These are phyloP conservation scores for Gossypium trilobum DNA, from an alignment of 441 rosid species.

Conservation along the genomic window DNA sequence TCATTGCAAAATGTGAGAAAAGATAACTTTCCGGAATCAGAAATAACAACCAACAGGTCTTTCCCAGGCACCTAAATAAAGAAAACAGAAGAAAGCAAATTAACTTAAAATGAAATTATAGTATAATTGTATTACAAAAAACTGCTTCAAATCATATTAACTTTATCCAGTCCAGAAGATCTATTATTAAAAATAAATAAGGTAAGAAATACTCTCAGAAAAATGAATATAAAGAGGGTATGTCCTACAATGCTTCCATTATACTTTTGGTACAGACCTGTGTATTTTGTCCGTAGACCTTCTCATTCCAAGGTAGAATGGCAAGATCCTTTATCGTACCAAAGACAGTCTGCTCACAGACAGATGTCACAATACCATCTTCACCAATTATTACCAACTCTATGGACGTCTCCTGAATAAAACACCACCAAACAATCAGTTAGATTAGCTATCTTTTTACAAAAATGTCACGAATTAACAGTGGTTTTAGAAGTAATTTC, in stretches of 20 bases:
- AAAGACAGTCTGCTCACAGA: constrained; percentile 79
- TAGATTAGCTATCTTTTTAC: not conserved
- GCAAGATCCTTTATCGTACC: constrained; percentile 84
- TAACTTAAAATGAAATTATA: constrained; percentile 9
- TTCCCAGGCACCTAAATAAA: constrained; percentile 51
- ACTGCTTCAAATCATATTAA: not conserved
- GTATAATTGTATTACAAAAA: constrained; percentile 3
- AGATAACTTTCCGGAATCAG: constrained; percentile 97
- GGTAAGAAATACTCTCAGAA: not conserved
- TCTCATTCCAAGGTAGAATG: constrained; percentile 56
- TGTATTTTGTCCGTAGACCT: constrained; percentile 31
- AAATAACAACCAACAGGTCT: constrained; percentile 76
- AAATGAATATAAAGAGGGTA: constrained; percentile 8
- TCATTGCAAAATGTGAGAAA: constrained; percentile 82
- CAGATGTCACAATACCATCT: constrained; percentile 69
- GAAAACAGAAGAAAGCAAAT: constrained; percentile 12
- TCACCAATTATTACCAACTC: constrained; percentile 68
- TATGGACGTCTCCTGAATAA: constrained; percentile 80
- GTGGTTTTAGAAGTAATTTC: not conserved
- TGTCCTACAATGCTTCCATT: constrained; percentile 1
- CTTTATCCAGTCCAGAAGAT: constrained; percentile 6
- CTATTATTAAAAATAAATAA: constrained; percentile 1
- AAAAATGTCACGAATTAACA: not conserved
- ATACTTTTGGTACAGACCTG: constrained; percentile 33
- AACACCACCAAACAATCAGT: constrained; percentile 19